These are phyloP conservation scores for Ganoderma leucocontextum DNA, from an alignment of 1,284 basidiomycete species.

Conservation along the genomic window DNA sequence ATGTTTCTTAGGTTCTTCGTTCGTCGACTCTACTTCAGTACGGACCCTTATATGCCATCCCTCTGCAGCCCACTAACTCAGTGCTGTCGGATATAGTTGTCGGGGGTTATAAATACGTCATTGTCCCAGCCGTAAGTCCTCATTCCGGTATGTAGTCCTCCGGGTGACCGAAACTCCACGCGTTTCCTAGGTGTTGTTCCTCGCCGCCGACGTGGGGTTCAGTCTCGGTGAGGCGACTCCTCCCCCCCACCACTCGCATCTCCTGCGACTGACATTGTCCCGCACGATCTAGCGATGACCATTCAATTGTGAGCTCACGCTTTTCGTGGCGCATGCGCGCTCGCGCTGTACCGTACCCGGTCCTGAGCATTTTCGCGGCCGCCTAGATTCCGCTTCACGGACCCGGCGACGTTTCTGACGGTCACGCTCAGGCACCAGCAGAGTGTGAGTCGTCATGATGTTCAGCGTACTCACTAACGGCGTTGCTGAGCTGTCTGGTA, in stretches of 20 bases:
- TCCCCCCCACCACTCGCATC: neutral
- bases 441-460: neutral
- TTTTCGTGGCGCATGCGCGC: too few species aligned
- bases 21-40: neutral
- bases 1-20: neutral
- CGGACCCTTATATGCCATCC: neutral
- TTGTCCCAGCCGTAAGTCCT: neutral
- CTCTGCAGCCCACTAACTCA: neutral
- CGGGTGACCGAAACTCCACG: neutral
- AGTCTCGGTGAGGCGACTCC: neutral
- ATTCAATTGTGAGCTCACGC: neutral
- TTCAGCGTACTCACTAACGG: neutral
- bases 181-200: neutral
- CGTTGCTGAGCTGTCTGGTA: neutral
- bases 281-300: neutral
- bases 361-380: neutral
- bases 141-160: neutral
- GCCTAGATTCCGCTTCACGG: neutral
- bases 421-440: neutral
- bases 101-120: neutral
- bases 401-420: neutral
- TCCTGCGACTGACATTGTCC: neutral
- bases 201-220: neutral
- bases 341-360: too few species aligned
- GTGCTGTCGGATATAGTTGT: neutral